Percentiles rank a stretch among this genome's conserved stretches.
Evolutionary conservation across 495 filamentous ascomycete genomes (phyloP).

Genomic region (Penicillium argentinense): DNA sequence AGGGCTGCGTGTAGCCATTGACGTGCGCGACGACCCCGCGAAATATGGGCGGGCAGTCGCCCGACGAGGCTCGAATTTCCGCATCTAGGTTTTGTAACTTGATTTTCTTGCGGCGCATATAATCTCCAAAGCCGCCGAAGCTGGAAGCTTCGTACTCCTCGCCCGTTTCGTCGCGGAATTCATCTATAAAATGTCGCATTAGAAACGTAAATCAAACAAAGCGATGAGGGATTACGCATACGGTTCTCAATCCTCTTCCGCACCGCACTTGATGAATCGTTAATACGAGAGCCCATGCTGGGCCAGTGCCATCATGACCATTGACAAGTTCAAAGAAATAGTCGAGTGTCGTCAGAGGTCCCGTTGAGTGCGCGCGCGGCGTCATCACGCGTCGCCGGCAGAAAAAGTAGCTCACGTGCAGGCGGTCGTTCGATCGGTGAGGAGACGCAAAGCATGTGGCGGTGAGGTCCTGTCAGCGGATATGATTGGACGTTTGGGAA

Average conservation of each 20-base stretch:
- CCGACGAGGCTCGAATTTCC: slow-evolving; percentile 65
- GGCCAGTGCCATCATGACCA: slow-evolving; percentile 26
- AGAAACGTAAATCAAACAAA: slow-evolving; percentile 8
- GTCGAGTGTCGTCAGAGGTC: slow-evolving; percentile 1
- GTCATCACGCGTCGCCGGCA: slow-evolving; percentile 23
- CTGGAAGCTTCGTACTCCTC: slow-evolving; percentile 87
- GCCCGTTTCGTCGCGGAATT: slow-evolving; percentile 69
- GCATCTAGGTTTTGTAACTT: slow-evolving; percentile 93
- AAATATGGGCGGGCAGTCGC: slow-evolving; percentile 79
- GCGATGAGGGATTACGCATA: slow-evolving; percentile 22
- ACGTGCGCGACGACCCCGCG: slow-evolving; percentile 85
- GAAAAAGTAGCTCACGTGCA: slow-evolving; percentile 13
- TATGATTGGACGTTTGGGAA: slow-evolving; percentile 14
- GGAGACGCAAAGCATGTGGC: slow-evolving; percentile 16
- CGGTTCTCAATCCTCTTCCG: slow-evolving; percentile 82
- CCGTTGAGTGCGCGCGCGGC: slow-evolving; percentile 7
- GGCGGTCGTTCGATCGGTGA: slow-evolving; percentile 24
- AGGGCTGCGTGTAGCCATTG: slow-evolving; percentile 91
- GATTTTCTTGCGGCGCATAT: slow-evolving; percentile 90
- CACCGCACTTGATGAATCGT: slow-evolving; percentile 71
- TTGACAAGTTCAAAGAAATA: slow-evolving; percentile 3
- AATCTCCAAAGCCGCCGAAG: slow-evolving; percentile 87
- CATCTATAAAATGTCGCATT: slow-evolving; percentile 39
- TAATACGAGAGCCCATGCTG: slow-evolving; percentile 77
- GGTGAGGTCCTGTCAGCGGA: slow-evolving; percentile 11